Percentiles rank a stretch among this genome's conserved stretches.
phyloP scores from a whole-genome alignment of 257 asterid species.

The Ilex aquifolium region DNA sequence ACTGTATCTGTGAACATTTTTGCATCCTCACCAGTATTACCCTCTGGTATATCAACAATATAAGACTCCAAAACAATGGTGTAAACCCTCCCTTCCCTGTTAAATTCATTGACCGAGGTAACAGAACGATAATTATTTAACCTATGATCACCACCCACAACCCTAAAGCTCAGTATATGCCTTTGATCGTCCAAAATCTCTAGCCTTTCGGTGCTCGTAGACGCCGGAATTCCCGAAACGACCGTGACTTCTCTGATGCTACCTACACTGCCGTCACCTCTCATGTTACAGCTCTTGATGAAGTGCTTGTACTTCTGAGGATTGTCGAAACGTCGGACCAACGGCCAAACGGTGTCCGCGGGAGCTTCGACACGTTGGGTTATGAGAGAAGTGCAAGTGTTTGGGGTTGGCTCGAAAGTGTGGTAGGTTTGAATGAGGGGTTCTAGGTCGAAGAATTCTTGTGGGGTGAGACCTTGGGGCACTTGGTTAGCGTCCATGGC shows the following conservation, averaged over 20 bases:
- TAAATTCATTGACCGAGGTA: slow-evolving; percentile 62
- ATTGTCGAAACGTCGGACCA: slow-evolving; percentile 75
- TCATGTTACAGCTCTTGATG: slow-evolving; percentile 69
- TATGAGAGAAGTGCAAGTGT: slow-evolving; percentile 68
- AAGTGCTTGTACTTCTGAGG: slow-evolving; percentile 91
- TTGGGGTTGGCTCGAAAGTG: slow-evolving; percentile 53
- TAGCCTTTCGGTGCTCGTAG: slow-evolving; percentile 83
- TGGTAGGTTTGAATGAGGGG: slow-evolving; percentile 46
- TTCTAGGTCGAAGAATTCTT: slow-evolving; percentile 50
- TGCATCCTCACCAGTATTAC: slow-evolving; percentile 84
- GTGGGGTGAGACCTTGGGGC: slow-evolving; percentile 45
- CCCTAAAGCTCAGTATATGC: slow-evolving; percentile 66
- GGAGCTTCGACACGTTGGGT: slow-evolving; percentile 75
- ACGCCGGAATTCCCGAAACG: slow-evolving; percentile 87
- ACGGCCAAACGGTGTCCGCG: slow-evolving; percentile 59
- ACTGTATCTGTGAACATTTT: slow-evolving; percentile 85
- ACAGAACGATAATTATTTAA: slow-evolving; percentile 71
- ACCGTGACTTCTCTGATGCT: slow-evolving; percentile 80
- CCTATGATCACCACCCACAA: slow-evolving; percentile 89
- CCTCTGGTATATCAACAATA: slow-evolving; percentile 81
- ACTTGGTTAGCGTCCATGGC: slow-evolving; percentile 19
- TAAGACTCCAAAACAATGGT: slow-evolving; percentile 73
- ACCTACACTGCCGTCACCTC: slow-evolving; percentile 81
- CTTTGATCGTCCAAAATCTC: slow-evolving; percentile 73
- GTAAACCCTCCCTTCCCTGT: slow-evolving; percentile 23